Evolutionary conservation across 164 flowering plant species (phyloP), one percentile per base, ranked within the genome.

Genomic region (Liriodendron chinense): DNA sequence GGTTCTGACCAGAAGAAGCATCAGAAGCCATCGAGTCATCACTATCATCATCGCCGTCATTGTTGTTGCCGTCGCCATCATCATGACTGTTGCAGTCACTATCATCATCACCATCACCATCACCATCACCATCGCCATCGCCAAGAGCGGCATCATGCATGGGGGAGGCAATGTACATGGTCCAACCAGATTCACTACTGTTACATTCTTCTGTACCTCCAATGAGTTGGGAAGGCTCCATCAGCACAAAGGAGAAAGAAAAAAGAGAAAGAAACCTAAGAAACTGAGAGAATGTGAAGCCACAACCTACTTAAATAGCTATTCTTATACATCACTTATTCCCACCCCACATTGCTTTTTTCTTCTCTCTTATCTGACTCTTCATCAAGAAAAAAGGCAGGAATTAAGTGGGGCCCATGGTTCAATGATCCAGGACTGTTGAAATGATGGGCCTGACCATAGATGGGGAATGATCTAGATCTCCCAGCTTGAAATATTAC

Each of bases 111-210:
- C 74, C 76, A 75, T 48, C 80, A 9, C 79, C 77, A 72, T 8
- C 76, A 14, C 23, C 74, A 24, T 47, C 61, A 21, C 75, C 76
- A 75, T 48, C 80, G 8, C 79, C 77, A 69, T 79, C 83, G 48
- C 82, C 81, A 72, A 5, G 75, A 69, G 78, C 83, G 48, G 80
- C 82, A 64, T 83, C 86, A 68, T 85, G 77, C 77, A 81, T 76
- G 24, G 95, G 89, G 43, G 95, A 88, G 62, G 74, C 86, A 73
- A 92, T 80, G 69, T 92, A 92, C 84, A 74, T 89, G 23, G 95
- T 92, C 97, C 97, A 92, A 18, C 97, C 97, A n/a, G 97, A 92
- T 80, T 92, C 97, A 80, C 85, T 90, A 77, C 87, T 82, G 76
- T 79, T 69, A 59, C 80, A 68, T 76, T 84, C 87, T 78, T 86